Percentiles rank a stretch among this genome's conserved stretches.
phyloP scores from a whole-genome alignment of 129 eudicot species.

The Solidago caesia region DNA sequence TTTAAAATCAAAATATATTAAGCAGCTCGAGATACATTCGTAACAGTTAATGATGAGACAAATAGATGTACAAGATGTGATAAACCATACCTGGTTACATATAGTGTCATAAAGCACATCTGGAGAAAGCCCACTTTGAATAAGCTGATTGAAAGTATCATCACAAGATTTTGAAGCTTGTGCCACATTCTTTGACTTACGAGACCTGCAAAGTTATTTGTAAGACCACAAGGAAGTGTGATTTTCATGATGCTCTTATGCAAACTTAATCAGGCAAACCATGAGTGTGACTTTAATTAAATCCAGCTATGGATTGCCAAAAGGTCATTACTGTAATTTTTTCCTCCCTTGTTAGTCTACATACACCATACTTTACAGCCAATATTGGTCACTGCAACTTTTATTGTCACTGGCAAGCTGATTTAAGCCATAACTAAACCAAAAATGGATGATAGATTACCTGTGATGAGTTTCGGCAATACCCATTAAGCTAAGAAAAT shows the following conservation, averaged over 20 bases:
- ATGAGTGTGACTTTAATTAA: background rate
- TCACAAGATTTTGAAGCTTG: slow-evolving; percentile 88
- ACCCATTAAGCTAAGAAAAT: slow-evolving; percentile 75
- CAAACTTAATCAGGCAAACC: background rate
- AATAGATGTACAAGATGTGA: slow-evolving; percentile 9
- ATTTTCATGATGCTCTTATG: background rate
- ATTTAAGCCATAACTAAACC: background rate
- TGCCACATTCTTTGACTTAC: slow-evolving; percentile 51
- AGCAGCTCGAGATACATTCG: background rate
- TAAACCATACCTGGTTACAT: slow-evolving; percentile 73
- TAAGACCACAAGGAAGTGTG: slow-evolving; percentile 2
- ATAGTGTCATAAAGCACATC: slow-evolving; percentile 77
- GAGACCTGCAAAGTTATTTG: slow-evolving; percentile 50
- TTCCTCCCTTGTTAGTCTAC: background rate
- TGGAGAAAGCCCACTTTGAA: slow-evolving; percentile 81
- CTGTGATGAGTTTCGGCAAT: slow-evolving; percentile 99
- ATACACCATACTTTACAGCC: slow-evolving; percentile 17
- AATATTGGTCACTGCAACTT: slow-evolving; percentile 10
- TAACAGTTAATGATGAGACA: background rate
- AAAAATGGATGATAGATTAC: slow-evolving; percentile 37
- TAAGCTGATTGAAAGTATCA: slow-evolving; percentile 77
- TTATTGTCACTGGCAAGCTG: slow-evolving; percentile 6
- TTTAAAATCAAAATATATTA: background rate
- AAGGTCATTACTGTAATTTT: background rate
- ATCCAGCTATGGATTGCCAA: slow-evolving; percentile 6